Evolutionary conservation across 2,329 filamentous ascomycete genomes (phyloP).

Genomic region (Corynespora cassiicola): DNA sequence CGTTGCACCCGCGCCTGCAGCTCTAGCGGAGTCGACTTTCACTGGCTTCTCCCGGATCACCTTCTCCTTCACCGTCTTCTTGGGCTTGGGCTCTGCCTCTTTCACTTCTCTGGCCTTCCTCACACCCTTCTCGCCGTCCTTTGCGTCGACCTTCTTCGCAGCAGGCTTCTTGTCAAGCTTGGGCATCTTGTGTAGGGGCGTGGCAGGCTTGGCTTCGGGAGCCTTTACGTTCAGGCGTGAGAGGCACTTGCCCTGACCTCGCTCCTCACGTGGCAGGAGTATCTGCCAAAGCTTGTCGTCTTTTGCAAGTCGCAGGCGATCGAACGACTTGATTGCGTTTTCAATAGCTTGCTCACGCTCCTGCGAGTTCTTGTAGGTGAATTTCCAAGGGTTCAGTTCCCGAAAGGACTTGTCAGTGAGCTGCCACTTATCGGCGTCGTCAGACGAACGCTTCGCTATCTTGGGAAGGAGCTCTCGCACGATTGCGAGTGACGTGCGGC

Average conservation of each 20-base stretch:
- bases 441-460: conserved; percentile 58
- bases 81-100: conserved; percentile 19
- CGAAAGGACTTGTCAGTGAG: conserved; percentile 66
- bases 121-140: conserved; percentile 48
- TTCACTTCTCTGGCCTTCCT: conserved; percentile 44
- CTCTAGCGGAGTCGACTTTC: conserved; percentile 28
- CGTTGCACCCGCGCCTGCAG: conserved; percentile 20
- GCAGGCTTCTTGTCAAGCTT: conserved; percentile 53
- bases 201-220: conserved; percentile 40
- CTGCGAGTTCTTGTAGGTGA: conserved; percentile 62
- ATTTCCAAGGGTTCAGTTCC: conserved; percentile 68
- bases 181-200: conserved; percentile 43
- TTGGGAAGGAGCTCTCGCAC: conserved; percentile 50
- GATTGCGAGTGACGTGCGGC: conserved; percentile 34
- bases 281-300: conserved; percentile 69
- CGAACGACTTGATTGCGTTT: conserved; percentile 68
- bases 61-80: conserved; percentile 35
- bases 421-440: conserved; percentile 50
- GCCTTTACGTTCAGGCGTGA: conserved; percentile 63
- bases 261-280: conserved; percentile 65
- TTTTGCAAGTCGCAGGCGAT: conserved; percentile 65
- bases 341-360: conserved; percentile 67
- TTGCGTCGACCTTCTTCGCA: conserved; percentile 52
- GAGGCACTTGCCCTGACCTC: conserved; percentile 66
- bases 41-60: conserved; percentile 26